These are phyloP conservation scores for Phytophthora crassamura DNA, from an alignment of 352 stramenopile species.

Conservation along the genomic window DNA sequence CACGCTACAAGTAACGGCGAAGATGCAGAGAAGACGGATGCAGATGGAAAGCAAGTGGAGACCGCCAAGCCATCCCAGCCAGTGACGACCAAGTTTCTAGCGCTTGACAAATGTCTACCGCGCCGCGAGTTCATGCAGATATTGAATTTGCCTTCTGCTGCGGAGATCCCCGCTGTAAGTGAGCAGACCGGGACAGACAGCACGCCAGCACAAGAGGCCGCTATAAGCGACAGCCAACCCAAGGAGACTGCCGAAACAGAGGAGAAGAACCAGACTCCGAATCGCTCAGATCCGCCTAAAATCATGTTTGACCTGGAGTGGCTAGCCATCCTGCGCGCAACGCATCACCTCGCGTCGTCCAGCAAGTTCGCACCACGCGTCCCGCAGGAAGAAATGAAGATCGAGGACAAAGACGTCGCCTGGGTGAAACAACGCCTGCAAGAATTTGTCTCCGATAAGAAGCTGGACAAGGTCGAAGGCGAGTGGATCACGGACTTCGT, in stretches of 20 bases:
- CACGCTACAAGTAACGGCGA: not conserved
- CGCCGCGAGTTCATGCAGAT: slow-evolving; percentile 96
- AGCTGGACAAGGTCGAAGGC: slow-evolving; percentile 48
- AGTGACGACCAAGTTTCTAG: slow-evolving; percentile 56
- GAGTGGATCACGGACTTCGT: slow-evolving; percentile 86
- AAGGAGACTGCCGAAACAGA: slow-evolving; percentile 6
- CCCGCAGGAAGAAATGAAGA: slow-evolving; percentile 73
- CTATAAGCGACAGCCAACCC: not conserved
- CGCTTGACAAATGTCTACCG: slow-evolving; percentile 99
- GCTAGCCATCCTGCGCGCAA: slow-evolving; percentile 94
- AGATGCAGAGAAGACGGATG: slow-evolving; percentile 4
- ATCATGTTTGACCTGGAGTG: slow-evolving; percentile 96
- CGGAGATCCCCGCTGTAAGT: not conserved
- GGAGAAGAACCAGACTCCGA: slow-evolving; percentile 1
- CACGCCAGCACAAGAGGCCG: slow-evolving; percentile 4
- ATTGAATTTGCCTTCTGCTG: slow-evolving; percentile 67
- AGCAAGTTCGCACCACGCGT: slow-evolving; percentile 72
- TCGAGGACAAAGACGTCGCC: slow-evolving; percentile 80
- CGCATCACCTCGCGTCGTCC: slow-evolving; percentile 87
- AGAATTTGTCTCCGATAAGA: slow-evolving; percentile 64
- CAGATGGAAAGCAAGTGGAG: slow-evolving; percentile 8
- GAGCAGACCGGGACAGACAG: slow-evolving; percentile 2
- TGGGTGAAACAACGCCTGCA: slow-evolving; percentile 66
- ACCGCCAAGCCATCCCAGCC: slow-evolving; percentile 14
- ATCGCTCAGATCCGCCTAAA: slow-evolving; percentile 37